phyloP scores from a whole-genome alignment of 1,139 yeast genomes.

The Debaryomyces sp. region DNA sequence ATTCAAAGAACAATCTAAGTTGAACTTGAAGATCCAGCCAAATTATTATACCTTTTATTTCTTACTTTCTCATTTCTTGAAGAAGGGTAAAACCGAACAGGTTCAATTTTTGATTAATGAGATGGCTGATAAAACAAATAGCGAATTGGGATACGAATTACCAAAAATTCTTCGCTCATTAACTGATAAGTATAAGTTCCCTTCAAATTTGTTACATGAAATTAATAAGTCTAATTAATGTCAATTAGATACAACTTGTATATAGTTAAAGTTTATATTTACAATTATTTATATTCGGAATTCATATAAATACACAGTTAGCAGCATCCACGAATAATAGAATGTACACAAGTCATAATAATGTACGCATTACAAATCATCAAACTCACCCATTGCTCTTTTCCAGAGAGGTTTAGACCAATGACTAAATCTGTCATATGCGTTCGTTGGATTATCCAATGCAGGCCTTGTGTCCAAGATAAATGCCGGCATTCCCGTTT shows the following conservation, averaged over 20 bases:
- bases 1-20: slow-evolving; percentile 25
- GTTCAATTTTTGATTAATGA: slow-evolving; percentile 43
- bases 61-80: slow-evolving; percentile 48
- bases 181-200: slow-evolving; percentile 14
- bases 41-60: slow-evolving; percentile 62
- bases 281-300: slow-evolving; percentile 2
- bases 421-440: slow-evolving; percentile 63
- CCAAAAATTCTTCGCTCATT: slow-evolving; percentile 30
- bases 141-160: slow-evolving; percentile 42
- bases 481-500: slow-evolving; percentile 86
- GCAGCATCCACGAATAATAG: background rate
- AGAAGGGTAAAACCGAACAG: slow-evolving; percentile 30
- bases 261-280: slow-evolving; percentile 10
- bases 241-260: slow-evolving; percentile 8
- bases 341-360: background rate
- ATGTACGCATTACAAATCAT: slow-evolving; percentile 10
- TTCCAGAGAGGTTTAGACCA: slow-evolving; percentile 48
- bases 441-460: slow-evolving; percentile 65
- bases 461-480: slow-evolving; percentile 96
- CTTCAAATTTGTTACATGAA: slow-evolving; percentile 12
- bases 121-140: slow-evolving; percentile 26
- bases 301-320: background rate
- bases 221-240: slow-evolving; percentile 8
- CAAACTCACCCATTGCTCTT: slow-evolving; percentile 48
- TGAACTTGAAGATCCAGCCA: slow-evolving; percentile 33